Evolutionary conservation across 2,329 filamentous ascomycete genomes (phyloP).

Genomic region (Trichothecium roseum): DNA sequence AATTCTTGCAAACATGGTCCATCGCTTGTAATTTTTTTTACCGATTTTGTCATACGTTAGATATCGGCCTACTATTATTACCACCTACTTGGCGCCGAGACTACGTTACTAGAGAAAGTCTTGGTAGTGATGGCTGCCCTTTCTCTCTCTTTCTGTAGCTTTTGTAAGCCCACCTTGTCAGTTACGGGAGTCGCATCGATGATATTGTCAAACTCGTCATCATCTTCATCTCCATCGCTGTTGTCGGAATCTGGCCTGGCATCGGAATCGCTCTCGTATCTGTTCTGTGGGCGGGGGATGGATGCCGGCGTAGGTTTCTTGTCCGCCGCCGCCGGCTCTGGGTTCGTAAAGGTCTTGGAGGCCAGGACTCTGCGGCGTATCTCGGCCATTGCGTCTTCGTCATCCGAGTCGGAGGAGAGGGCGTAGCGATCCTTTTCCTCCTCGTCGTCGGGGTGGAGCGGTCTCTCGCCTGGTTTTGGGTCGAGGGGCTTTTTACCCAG

Average conservation of each 20-base stretch:
- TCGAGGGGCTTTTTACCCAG: constrained; percentile 41
- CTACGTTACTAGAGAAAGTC: constrained; percentile 39
- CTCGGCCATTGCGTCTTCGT: constrained; percentile 81
- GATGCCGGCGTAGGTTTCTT: constrained; percentile 48
- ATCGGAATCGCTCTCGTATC: constrained; percentile 46
- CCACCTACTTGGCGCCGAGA: constrained; percentile 38
- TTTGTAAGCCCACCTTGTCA: constrained; percentile 62
- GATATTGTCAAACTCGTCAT: constrained; percentile 84
- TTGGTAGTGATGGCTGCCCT: constrained; percentile 35
- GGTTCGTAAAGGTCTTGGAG: constrained; percentile 69
- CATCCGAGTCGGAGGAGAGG: constrained; percentile 71
- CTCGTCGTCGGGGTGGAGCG: constrained; percentile 23
- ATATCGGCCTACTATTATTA: too few relatives aligned
- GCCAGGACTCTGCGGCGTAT: constrained; percentile 81
- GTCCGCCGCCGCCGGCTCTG: constrained; percentile 39
- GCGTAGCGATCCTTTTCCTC: constrained; percentile 57
- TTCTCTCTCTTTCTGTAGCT: constrained; percentile 44
- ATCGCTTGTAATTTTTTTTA: too few relatives aligned
- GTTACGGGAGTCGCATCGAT: constrained; percentile 86
- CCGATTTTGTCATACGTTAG: too few relatives aligned
- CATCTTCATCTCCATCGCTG: constrained; percentile 44
- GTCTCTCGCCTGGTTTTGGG: constrained; percentile 15
- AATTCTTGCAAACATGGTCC: too few relatives aligned
- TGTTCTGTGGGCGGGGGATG: constrained; percentile 45
- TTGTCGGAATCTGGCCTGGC: constrained; percentile 65